These are phyloP conservation scores for Gracilaria gracilis DNA, from an alignment of 23 red algal genomes.

Conservation along the genomic window DNA sequence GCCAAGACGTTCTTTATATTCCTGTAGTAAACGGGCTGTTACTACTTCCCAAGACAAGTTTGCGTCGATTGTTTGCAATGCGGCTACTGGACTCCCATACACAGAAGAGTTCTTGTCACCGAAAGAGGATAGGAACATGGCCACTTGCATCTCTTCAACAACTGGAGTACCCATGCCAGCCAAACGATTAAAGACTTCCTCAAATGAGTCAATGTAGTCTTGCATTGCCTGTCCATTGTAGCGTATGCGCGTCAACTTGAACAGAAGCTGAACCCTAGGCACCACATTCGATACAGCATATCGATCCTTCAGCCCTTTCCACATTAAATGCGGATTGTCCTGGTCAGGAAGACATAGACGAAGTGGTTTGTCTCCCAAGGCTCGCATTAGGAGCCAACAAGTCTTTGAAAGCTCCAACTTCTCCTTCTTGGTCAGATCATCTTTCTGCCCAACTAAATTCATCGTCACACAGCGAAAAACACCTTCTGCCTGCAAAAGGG, in stretches of 20 bases:
- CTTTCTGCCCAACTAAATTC: too few species aligned
- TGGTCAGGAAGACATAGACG: conserved; percentile 25
- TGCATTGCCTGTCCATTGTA: background rate
- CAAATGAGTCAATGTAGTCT: background rate
- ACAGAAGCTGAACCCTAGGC: background rate
- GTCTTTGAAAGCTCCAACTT: too few species aligned
- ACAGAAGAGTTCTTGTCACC: background rate
- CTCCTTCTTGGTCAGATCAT: too few species aligned
- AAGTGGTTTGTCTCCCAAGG: too few species aligned
- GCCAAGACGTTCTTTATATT: background rate
- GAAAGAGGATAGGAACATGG: background rate
- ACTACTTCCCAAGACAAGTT: background rate
- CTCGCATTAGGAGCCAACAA: too few species aligned
- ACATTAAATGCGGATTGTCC: conserved; percentile 31
- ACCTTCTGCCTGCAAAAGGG: too few species aligned
- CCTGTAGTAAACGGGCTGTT: background rate
- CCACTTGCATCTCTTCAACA: background rate
- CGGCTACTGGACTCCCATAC: background rate
- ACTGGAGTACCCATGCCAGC: background rate
- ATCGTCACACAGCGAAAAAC: too few species aligned
- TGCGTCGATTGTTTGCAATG: background rate
- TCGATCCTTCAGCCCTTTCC: conserved; percentile 1
- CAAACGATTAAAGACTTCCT: background rate
- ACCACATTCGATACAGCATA: conserved; percentile 14
- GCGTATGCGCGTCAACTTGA: background rate